Evolutionary conservation across 2,329 filamentous ascomycete species (phyloP).

Genomic region (Ophiostoma sp.): DNA sequence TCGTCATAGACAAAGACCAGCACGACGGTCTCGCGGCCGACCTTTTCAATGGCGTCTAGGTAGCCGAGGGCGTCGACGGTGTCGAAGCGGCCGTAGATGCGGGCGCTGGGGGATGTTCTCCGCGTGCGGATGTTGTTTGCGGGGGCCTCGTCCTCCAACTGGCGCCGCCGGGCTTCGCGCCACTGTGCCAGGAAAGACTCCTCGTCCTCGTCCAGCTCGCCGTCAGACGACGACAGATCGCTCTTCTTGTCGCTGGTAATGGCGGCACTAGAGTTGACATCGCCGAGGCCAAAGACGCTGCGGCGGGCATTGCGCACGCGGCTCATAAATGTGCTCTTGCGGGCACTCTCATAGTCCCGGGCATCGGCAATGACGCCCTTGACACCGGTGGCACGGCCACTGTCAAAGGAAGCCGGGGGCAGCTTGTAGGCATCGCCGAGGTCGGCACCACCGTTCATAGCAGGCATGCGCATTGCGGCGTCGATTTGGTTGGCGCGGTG

Average conservation of each 20-base stretch:
- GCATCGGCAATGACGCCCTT: constrained; percentile 86
- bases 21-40: constrained; percentile 71
- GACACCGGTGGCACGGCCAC: constrained; percentile 68
- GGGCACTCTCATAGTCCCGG: constrained; percentile 66
- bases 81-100: constrained; percentile 73
- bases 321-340: constrained; percentile 50
- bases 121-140: constrained; percentile 48
- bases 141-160: constrained; percentile 61
- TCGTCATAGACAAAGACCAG: constrained; percentile 92
- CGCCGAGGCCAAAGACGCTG: constrained; percentile 49
- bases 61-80: constrained; percentile 86
- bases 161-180: constrained; percentile 72
- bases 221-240: constrained; percentile 39
- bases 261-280: constrained; percentile 29
- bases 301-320: constrained; percentile 49
- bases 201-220: constrained; percentile 59
- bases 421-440: constrained; percentile 49
- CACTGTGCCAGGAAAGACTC: constrained; percentile 78
- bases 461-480: constrained; percentile 60
- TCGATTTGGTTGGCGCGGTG: constrained; percentile 54
- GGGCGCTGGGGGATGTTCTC: constrained; percentile 69
- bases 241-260: constrained; percentile 36
- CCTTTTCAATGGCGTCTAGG: constrained; percentile 93
- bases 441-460: constrained; percentile 44
- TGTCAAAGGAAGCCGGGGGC: constrained; percentile 58